These are phyloP conservation scores for Xylaria sp. DNA, from an alignment of 2,329 filamentous ascomycete species.

Conservation along the genomic window DNA sequence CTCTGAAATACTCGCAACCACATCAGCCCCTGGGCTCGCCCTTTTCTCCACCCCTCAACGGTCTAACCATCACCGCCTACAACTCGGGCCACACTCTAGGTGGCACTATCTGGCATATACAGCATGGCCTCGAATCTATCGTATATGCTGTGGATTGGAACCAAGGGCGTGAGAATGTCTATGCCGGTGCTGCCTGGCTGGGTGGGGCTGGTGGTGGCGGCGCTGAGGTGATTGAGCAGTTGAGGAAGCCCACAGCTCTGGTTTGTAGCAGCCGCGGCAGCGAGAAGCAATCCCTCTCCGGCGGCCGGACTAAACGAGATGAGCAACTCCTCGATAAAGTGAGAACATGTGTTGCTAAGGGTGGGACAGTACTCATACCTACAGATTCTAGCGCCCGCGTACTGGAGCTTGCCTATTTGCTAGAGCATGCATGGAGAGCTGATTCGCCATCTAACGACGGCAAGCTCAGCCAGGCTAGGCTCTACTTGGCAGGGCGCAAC, in stretches of 20 bases:
- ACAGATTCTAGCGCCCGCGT: constrained; percentile 96
- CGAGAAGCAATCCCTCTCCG: constrained; percentile 73
- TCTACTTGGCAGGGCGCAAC: constrained; percentile 88
- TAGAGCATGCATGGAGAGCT: constrained; percentile 90
- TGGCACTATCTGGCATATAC: constrained; percentile 98
- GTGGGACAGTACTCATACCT: constrained; percentile 91
- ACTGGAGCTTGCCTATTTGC: constrained; percentile 87
- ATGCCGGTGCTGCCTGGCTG: constrained; percentile 93
- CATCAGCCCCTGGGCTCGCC: constrained; percentile 88
- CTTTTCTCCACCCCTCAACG: constrained; percentile 88
- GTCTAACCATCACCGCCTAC: constrained; percentile 94
- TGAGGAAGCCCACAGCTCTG: constrained; percentile 91
- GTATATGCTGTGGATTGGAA: constrained; percentile 99
- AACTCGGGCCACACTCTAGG: constrained; percentile 95
- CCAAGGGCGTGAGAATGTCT: constrained; percentile 93
- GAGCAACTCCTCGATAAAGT: constrained; percentile 87
- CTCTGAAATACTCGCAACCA: constrained; percentile 95
- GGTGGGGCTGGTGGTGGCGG: constrained; percentile 82
- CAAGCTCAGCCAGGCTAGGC: constrained; percentile 62
- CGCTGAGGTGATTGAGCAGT: constrained; percentile 90
- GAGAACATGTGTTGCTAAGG: constrained; percentile 78
- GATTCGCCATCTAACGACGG: constrained; percentile 65
- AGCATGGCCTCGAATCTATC: constrained; percentile 94
- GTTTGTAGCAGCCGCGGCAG: constrained; percentile 90
- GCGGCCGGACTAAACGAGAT: constrained; percentile 82